A percentile compares a stretch with the other conserved stretches of the same genome.
phyloP scores from a whole-genome alignment of 73 alveolate species.

The Vitrella brassicaformis region DNA sequence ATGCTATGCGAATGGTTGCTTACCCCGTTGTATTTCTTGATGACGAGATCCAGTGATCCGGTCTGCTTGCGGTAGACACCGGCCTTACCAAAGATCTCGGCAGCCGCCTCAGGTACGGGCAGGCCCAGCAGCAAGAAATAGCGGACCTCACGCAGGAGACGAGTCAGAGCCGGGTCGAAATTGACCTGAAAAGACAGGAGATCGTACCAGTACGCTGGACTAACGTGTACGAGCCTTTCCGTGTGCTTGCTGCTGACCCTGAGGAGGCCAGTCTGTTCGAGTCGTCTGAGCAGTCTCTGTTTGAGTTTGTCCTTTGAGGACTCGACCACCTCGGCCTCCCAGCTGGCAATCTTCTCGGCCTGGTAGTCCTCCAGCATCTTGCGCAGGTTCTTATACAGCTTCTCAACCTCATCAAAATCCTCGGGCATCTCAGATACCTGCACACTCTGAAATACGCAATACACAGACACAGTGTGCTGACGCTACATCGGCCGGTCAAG shows the following conservation, averaged over 20 bases:
- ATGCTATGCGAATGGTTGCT: no score
- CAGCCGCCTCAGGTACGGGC: conserved; percentile 92
- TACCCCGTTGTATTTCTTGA: conserved; percentile 80
- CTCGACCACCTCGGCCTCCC: conserved; percentile 91
- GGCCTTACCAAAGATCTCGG: conserved; percentile 69
- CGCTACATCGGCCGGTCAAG: no score
- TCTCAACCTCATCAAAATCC: conserved; percentile 51
- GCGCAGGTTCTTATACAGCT: conserved; percentile 82
- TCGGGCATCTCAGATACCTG: not conserved
- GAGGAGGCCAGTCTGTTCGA: conserved; percentile 61
- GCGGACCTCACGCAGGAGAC: conserved; percentile 96
- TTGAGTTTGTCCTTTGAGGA: conserved; percentile 78
- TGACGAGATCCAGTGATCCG: conserved; percentile 11
- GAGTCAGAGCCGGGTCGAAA: conserved; percentile 94
- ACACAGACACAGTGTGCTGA: no score
- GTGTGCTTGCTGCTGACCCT: no score
- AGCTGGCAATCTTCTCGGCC: conserved; percentile 68
- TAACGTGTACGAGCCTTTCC: no score
- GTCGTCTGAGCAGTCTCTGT: conserved; percentile 75
- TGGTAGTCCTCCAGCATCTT: conserved; percentile 91
- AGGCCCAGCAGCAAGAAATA: conserved; percentile 79
- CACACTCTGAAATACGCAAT: no score
- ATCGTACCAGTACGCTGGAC: no score
- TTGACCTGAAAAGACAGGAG: no score
- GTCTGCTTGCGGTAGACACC: conserved; percentile 85